Evolutionary conservation across 192 early-diverging fungal species (phyloP).

Genomic region (Linnemannia exigua): DNA sequence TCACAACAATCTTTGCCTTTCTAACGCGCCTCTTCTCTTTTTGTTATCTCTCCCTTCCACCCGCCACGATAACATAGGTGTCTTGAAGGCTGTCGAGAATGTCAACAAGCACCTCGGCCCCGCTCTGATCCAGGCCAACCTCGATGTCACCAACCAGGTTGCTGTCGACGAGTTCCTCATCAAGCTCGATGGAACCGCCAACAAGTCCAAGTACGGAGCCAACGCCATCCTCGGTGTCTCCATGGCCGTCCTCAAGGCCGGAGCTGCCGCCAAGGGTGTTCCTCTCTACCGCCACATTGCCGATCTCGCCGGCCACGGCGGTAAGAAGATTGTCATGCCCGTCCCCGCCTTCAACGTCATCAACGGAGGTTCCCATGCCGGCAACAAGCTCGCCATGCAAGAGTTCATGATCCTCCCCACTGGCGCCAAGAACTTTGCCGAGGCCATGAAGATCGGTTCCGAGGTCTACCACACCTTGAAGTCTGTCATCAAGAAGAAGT

Average conservation of each 20-base stretch:
- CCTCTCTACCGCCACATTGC: constrained; percentile 97
- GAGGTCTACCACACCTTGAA: constrained; percentile 98
- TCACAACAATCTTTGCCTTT: constrained; percentile 1
- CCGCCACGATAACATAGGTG: constrained; percentile 67
- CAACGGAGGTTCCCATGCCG: constrained; percentile 99
- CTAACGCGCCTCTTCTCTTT: neutral
- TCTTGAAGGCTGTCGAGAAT: constrained; percentile 90
- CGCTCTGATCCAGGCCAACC: constrained; percentile 82
- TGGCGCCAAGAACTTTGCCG: constrained; percentile 91
- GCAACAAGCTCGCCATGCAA: constrained; percentile 99
- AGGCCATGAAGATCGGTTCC: constrained; percentile 98
- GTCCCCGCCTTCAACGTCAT: constrained; percentile 99
- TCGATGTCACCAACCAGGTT: constrained; percentile 90
- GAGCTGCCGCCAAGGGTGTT: constrained; percentile 93
- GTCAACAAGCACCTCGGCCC: constrained; percentile 93
- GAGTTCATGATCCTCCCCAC: constrained; percentile 99
- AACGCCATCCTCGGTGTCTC: constrained; percentile 99
- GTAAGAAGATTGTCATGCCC: constrained; percentile 92
- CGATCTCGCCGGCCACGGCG: constrained; percentile 83
- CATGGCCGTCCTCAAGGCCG: constrained; percentile 95
- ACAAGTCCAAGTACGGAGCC: constrained; percentile 97
- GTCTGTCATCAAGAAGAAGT: constrained; percentile 98
- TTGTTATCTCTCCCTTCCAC: neutral
- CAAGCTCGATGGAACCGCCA: constrained; percentile 93
- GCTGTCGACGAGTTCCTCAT: constrained; percentile 94